These are phyloP conservation scores for Trichosporon sp. DNA, from an alignment of 1,284 basidiomycete species.

Conservation along the genomic window DNA sequence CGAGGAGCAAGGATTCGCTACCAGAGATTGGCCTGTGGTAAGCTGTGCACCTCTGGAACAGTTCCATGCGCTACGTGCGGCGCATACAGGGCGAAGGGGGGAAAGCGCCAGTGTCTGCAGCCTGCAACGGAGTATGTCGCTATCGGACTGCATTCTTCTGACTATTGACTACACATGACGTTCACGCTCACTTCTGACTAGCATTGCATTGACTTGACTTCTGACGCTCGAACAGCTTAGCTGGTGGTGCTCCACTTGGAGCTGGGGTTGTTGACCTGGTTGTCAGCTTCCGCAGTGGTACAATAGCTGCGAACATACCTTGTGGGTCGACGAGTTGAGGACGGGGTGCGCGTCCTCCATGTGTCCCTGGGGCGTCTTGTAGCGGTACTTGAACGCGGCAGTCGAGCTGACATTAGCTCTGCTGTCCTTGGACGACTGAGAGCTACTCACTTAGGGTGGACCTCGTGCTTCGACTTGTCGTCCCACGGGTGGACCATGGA, in stretches of 20 bases:
- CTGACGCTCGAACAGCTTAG: background rate
- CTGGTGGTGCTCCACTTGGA: slow-evolving; percentile 1
- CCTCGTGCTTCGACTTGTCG: slow-evolving; percentile 37
- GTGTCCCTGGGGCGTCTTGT: slow-evolving; percentile 46
- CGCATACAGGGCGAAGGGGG: too few relatives aligned
- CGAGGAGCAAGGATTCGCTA: too few relatives aligned
- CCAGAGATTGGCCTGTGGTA: too few relatives aligned
- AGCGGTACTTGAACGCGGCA: slow-evolving; percentile 50
- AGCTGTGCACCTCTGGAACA: too few relatives aligned
- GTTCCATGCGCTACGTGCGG: too few relatives aligned
- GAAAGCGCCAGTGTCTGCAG: too few relatives aligned
- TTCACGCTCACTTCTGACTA: background rate
- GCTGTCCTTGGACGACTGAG: background rate
- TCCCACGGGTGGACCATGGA: slow-evolving; percentile 47
- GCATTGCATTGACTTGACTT: too few relatives aligned
- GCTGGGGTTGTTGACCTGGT: background rate
- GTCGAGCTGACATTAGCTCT: slow-evolving; percentile 25
- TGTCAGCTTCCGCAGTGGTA: background rate
- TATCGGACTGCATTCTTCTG: background rate
- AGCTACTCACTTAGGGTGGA: slow-evolving; percentile 35
- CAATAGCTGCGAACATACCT: slow-evolving; percentile 26
- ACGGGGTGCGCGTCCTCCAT: slow-evolving; percentile 45
- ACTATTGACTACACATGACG: background rate
- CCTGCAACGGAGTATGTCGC: background rate
- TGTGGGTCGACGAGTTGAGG: slow-evolving; percentile 35